Percentiles rank a stretch among this genome's conserved stretches.
Evolutionary conservation across 1,284 basidiomycete species (phyloP).

Genomic region (Ustilago hordei): DNA sequence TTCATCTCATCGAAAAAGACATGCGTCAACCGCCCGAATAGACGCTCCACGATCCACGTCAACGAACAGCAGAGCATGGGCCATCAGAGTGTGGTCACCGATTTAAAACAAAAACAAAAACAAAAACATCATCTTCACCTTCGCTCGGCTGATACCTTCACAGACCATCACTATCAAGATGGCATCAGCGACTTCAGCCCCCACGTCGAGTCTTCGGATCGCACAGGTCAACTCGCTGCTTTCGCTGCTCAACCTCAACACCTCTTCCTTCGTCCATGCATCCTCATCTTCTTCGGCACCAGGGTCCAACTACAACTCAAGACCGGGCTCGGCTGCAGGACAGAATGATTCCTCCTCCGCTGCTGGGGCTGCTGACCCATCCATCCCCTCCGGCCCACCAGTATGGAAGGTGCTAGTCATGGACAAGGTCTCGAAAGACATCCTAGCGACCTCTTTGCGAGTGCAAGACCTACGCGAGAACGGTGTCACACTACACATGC

Average conservation of each 20-base stretch:
- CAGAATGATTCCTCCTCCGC: slow-evolving; percentile 10
- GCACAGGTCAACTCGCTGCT: slow-evolving; percentile 64
- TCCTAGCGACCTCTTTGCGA: slow-evolving; percentile 91
- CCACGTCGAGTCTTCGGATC: slow-evolving; percentile 50
- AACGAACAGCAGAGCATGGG: slow-evolving; percentile 8
- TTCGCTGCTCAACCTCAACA: slow-evolving; percentile 66
- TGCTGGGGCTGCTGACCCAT: slow-evolving; percentile 15
- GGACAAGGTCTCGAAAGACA: slow-evolving; percentile 94
- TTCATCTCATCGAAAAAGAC: background rate
- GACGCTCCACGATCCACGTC: background rate
- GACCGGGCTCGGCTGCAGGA: slow-evolving; percentile 43
- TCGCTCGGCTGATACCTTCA: background rate
- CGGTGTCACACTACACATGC: slow-evolving; percentile 97
- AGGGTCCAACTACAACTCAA: slow-evolving; percentile 43
- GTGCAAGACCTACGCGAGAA: slow-evolving; percentile 96
- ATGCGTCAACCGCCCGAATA: slow-evolving; percentile 8
- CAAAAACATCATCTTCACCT: background rate
- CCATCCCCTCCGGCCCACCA: slow-evolving; percentile 74
- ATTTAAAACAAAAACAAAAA: background rate
- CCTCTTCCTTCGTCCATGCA: slow-evolving; percentile 50
- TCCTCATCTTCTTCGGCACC: slow-evolving; percentile 42
- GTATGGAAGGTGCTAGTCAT: slow-evolving; percentile 97
- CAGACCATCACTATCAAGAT: slow-evolving; percentile 8
- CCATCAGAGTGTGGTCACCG: background rate
- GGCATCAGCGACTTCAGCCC: slow-evolving; percentile 29